Conservation (phyloP, 2,329 filamentous ascomycete genomes). For the Ophiostoma montium region DNA sequence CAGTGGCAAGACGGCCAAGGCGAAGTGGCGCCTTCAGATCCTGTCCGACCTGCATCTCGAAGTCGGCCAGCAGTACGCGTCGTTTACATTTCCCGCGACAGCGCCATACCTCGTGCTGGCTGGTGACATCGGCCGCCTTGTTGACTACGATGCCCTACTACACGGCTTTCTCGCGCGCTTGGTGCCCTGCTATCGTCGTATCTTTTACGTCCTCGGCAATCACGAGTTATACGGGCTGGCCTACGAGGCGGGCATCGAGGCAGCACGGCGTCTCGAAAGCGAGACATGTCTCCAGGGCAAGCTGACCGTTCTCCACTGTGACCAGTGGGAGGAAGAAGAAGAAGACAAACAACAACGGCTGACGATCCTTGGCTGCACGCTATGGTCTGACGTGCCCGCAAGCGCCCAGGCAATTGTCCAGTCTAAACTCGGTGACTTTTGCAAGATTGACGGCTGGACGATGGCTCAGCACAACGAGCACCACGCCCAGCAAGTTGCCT, state of each 20-base stretch:
- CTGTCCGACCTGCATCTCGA: slow-evolving; percentile 47
- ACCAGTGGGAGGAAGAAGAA: slow-evolving; percentile 24
- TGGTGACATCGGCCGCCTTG: slow-evolving; percentile 39
- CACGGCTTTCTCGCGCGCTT: slow-evolving; percentile 31
- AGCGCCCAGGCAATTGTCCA: slow-evolving; percentile 25
- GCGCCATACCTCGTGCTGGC: slow-evolving; percentile 35
- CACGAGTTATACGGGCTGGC: slow-evolving; percentile 35
- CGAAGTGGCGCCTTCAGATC: slow-evolving; percentile 24
- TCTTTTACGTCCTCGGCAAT: slow-evolving; percentile 41
- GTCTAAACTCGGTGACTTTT: slow-evolving; percentile 37
- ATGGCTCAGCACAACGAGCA: slow-evolving; percentile 32
- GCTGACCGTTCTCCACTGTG: slow-evolving; percentile 30
- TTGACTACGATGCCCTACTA: slow-evolving; percentile 22
- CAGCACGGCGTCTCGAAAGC: not conserved
- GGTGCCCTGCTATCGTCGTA: slow-evolving; percentile 29
- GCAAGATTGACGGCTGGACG: slow-evolving; percentile 37
- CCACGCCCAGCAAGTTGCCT: slow-evolving; percentile 33
- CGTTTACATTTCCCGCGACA: not conserved
- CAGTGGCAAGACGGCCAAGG: not conserved
- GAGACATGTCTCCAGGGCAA: slow-evolving; percentile 25
- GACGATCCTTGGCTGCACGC: slow-evolving; percentile 42
- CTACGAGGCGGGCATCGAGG: slow-evolving; percentile 1
- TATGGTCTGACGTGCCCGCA: slow-evolving; percentile 37
- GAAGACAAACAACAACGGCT: slow-evolving; percentile 19
- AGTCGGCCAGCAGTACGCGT: slow-evolving; percentile 11